Evolutionary conservation across 768 basidiomycete genomes (phyloP).

Genomic region (Pleurotus tuoliensis): DNA sequence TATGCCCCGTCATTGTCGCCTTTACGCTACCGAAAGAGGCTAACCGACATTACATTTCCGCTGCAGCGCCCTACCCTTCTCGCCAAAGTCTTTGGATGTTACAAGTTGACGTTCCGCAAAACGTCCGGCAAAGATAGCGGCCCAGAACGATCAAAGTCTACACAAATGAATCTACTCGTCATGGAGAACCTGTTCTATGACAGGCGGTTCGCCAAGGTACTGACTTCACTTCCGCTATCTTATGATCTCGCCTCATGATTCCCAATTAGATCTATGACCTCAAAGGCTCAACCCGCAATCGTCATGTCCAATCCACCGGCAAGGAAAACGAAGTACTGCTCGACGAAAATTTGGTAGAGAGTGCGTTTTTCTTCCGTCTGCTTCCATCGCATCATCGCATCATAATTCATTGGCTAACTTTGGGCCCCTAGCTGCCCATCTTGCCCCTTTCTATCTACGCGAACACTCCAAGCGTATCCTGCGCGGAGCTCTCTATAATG

Average conservation of each 20-base stretch:
- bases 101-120: slow-evolving; percentile 88
- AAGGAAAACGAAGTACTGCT: slow-evolving; percentile 90
- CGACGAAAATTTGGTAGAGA: slow-evolving; percentile 93
- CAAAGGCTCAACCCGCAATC: slow-evolving; percentile 93
- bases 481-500: slow-evolving; percentile 87
- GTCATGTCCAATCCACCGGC: slow-evolving; percentile 88
- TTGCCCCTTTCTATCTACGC: slow-evolving; percentile 89
- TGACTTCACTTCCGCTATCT: too few relatives aligned
- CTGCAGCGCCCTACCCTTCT: slow-evolving; percentile 87
- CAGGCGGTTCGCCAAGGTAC: slow-evolving; percentile 83
- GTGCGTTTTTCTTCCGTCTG: slow-evolving; percentile 38
- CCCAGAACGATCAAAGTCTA: slow-evolving; percentile 66
- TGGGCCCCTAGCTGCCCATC: slow-evolving; percentile 62
- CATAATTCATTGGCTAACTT: background rate
- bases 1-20: slow-evolving; percentile 30
- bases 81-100: slow-evolving; percentile 96
- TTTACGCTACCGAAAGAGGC: slow-evolving; percentile 1
- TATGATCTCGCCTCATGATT: too few relatives aligned
- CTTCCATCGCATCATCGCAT: background rate
- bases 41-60: slow-evolving; percentile 10
- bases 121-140: slow-evolving; percentile 62
- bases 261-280: slow-evolving; percentile 83
- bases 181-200: slow-evolving; percentile 99
- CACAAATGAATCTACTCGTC: slow-evolving; percentile 92
- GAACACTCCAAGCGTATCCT: slow-evolving; percentile 95